These are phyloP conservation scores for Flaveria ramosissima DNA, from an alignment of 129 eudicot species.

Conservation along the genomic window DNA sequence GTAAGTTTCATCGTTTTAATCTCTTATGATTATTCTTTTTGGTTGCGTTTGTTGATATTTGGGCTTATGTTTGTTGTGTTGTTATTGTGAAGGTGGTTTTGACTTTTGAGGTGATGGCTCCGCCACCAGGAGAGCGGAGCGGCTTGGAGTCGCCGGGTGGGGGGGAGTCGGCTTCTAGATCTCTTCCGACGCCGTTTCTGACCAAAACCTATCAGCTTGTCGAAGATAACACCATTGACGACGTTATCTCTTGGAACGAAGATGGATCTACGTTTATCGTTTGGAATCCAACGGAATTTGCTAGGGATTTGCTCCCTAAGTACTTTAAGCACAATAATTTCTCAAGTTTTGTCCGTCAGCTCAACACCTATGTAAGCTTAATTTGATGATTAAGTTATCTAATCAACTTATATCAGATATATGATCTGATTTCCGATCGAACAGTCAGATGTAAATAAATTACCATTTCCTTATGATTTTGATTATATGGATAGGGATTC, in stretches of 20 bases:
- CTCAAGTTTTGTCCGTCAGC: conserved; percentile 95
- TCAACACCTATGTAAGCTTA: conserved; percentile 82
- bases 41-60: background rate
- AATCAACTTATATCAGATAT: background rate
- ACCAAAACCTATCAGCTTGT: conserved; percentile 91
- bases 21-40: background rate
- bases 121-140: conserved; percentile 56
- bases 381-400: background rate
- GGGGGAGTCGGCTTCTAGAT: conserved; percentile 55
- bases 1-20: background rate
- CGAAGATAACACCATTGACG: conserved; percentile 69
- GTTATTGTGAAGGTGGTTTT: conserved; percentile 11
- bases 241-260: conserved; percentile 90
- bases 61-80: conserved; percentile 8
- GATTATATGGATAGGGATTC: conserved; percentile 61
- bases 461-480: background rate
- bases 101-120: conserved; percentile 34
- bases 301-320: conserved; percentile 86
- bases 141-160: conserved; percentile 54
- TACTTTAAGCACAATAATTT: conserved; percentile 95
- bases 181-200: conserved; percentile 90
- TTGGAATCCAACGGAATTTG: conserved; percentile 93
- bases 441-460: background rate
- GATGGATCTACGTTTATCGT: conserved; percentile 96
- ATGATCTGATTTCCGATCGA: background rate